Percentiles rank a stretch among this genome's conserved stretches.
Conservation (phyloP, 345 rosid species). For the Erysimum cheiranthoides region DNA sequence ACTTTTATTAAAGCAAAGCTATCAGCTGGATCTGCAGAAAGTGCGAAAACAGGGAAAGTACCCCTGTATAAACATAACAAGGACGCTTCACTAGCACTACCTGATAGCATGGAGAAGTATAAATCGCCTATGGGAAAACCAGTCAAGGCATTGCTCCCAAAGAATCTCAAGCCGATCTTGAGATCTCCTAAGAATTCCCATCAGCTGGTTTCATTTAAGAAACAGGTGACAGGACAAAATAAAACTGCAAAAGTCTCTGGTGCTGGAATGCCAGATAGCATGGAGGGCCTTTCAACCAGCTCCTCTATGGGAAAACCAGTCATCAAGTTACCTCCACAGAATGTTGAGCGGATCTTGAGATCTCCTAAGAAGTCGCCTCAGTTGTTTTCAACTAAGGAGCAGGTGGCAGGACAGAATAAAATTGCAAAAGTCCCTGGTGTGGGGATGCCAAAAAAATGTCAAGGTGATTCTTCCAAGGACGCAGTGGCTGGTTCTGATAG, state of each 20-base stretch:
- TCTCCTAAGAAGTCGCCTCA: conserved; percentile 68
- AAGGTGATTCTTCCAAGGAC: conserved; percentile 53
- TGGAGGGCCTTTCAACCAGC: conserved; percentile 46
- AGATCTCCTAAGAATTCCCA: conserved; percentile 68
- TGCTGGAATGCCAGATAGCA: conserved; percentile 33
- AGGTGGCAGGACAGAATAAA: conserved; percentile 53
- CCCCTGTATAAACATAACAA: conserved; percentile 45
- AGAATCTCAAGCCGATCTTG: conserved; percentile 48
- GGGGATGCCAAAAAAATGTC: conserved; percentile 54
- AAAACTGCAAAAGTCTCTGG: conserved; percentile 52
- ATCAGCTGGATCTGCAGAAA: conserved; percentile 39
- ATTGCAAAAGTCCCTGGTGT: conserved; percentile 49
- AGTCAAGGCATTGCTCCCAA: conserved; percentile 44
- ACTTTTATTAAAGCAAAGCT: conserved; percentile 42
- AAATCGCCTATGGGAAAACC: conserved; percentile 48
- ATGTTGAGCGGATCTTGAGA: conserved; percentile 47
- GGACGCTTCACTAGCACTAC: conserved; percentile 45
- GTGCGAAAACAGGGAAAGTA: conserved; percentile 44
- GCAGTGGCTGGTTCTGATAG: conserved; percentile 47
- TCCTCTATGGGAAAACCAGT: conserved; percentile 49
- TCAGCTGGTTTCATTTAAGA: conserved; percentile 39
- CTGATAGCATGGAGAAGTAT: conserved; percentile 43
- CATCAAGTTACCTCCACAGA: conserved; percentile 45
- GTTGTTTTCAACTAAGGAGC: conserved; percentile 42
- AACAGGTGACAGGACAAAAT: conserved; percentile 49